These are phyloP conservation scores for Ustilaginoidea virens DNA, from an alignment of 2,329 filamentous ascomycete genomes.

Conservation along the genomic window DNA sequence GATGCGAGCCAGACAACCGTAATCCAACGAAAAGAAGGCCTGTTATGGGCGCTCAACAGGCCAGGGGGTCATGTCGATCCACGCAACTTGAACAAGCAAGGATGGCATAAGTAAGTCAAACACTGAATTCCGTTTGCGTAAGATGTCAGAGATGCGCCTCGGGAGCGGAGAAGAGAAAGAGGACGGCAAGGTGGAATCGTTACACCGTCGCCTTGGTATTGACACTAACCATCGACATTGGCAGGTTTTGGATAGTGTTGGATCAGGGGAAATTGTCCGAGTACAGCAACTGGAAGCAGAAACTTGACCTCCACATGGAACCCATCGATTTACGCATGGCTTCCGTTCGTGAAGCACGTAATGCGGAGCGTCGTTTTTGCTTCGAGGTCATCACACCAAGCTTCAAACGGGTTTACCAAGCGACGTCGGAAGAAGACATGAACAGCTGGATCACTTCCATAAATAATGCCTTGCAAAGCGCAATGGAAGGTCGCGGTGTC, in stretches of 20 bases:
- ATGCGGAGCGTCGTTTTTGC: slow-evolving; percentile 87
- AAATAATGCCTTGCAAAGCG: slow-evolving; percentile 93
- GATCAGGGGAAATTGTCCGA: slow-evolving; percentile 94
- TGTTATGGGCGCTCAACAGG: slow-evolving; percentile 86
- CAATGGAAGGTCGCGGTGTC: slow-evolving; percentile 66
- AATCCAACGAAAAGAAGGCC: slow-evolving; percentile 73
- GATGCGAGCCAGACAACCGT: slow-evolving; percentile 38
- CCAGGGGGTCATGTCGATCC: slow-evolving; percentile 92
- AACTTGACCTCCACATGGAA: slow-evolving; percentile 90
- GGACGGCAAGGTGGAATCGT: no score
- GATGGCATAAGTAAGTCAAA: slow-evolving; percentile 83
- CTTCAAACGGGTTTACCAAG: slow-evolving; percentile 92
- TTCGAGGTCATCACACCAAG: slow-evolving; percentile 97
- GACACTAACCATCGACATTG: slow-evolving; percentile 9
- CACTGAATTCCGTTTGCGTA: not conserved
- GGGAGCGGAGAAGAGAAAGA: no score
- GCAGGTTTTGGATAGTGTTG: slow-evolving; percentile 92
- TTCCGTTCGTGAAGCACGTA: slow-evolving; percentile 87
- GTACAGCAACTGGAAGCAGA: slow-evolving; percentile 99
- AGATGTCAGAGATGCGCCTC: not conserved
- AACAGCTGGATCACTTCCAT: slow-evolving; percentile 90
- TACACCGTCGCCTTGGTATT: not conserved
- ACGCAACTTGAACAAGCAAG: slow-evolving; percentile 87
- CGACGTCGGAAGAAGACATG: slow-evolving; percentile 96
- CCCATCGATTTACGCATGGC: slow-evolving; percentile 95